Percentiles rank a stretch among this genome's conserved stretches.
phyloP scores from a whole-genome alignment of 345 rosid species.

The Hevea brasiliensis region DNA sequence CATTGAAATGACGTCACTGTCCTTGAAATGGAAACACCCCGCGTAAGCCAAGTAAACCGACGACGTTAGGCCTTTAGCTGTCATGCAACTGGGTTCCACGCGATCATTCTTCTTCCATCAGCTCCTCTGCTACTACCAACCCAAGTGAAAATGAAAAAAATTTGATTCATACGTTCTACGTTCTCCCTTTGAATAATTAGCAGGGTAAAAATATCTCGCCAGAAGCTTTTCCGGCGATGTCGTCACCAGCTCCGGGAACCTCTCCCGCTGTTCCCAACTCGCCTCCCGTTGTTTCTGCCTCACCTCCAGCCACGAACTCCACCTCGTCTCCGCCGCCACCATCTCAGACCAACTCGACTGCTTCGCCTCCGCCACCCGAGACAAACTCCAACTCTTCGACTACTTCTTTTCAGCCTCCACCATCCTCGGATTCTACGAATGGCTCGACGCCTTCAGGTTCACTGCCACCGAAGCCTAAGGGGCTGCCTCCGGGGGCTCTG shows the following conservation, averaged over 20 bases:
- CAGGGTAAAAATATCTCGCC: background rate
- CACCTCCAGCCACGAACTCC: constrained; percentile 2
- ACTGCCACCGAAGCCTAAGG: background rate
- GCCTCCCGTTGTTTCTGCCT: too few relatives aligned
- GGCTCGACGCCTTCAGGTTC: background rate
- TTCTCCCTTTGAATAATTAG: too few relatives aligned
- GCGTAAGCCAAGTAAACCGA: too few relatives aligned
- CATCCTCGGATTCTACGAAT: background rate
- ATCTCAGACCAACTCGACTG: background rate
- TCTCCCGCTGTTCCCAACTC: background rate
- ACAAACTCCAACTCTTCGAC: too few relatives aligned
- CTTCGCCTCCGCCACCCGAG: background rate
- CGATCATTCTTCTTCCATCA: too few relatives aligned
- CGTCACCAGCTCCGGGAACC: constrained; percentile 16
- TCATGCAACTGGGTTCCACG: too few relatives aligned
- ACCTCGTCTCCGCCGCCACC: constrained; percentile 8
- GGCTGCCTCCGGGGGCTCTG: constrained; percentile 12
- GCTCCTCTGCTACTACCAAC: too few relatives aligned
- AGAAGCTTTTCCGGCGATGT: constrained; percentile 20
- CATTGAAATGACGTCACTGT: too few relatives aligned
- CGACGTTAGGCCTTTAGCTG: too few relatives aligned
- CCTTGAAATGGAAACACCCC: too few relatives aligned
- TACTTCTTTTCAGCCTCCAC: background rate
- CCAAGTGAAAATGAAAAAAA: too few relatives aligned
- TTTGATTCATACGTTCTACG: too few relatives aligned